Conservation (phyloP, 805 yeast species). For the Candida ulmi region DNA sequence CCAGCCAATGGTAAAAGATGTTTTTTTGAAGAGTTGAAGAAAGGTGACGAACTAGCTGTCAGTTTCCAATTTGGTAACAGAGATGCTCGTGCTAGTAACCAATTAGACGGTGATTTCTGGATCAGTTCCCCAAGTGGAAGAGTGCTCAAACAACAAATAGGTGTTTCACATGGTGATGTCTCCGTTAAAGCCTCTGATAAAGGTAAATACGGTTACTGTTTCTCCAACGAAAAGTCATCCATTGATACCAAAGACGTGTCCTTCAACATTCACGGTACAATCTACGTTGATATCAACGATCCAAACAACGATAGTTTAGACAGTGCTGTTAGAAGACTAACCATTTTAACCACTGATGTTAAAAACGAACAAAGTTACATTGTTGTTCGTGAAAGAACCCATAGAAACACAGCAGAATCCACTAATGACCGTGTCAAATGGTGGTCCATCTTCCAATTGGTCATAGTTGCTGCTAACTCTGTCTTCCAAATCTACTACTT, state of each 20-base stretch:
- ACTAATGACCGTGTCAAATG: conserved; percentile 95
- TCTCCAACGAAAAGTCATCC: conserved; percentile 76
- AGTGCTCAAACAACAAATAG: conserved; percentile 43
- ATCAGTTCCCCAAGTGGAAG: conserved; percentile 33
- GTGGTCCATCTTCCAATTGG: conserved; percentile 92
- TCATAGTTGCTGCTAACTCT: conserved; percentile 81
- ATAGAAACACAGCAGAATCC: conserved; percentile 97
- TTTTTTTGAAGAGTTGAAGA: conserved; percentile 76
- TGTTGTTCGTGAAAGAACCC: conserved; percentile 94
- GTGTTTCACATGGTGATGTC: conserved; percentile 77
- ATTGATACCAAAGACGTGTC: conserved; percentile 83
- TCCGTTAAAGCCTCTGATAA: conserved; percentile 54
- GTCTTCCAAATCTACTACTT: conserved; percentile 90
- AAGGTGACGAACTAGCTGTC: conserved; percentile 81
- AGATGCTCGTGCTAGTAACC: conserved; percentile 64
- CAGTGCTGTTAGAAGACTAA: conserved; percentile 69
- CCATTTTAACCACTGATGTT: conserved; percentile 76
- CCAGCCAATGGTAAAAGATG: conserved; percentile 85
- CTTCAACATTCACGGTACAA: conserved; percentile 90
- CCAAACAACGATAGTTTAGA: conserved; percentile 77
- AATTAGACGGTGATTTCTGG: conserved; percentile 59
- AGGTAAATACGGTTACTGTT: conserved; percentile 86
- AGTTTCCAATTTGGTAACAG: conserved; percentile 93
- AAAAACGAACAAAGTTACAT: conserved; percentile 89
- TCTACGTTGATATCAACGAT: conserved; percentile 75